Conservation (phyloP, 805 yeast species). For the Ogataea pini region DNA sequence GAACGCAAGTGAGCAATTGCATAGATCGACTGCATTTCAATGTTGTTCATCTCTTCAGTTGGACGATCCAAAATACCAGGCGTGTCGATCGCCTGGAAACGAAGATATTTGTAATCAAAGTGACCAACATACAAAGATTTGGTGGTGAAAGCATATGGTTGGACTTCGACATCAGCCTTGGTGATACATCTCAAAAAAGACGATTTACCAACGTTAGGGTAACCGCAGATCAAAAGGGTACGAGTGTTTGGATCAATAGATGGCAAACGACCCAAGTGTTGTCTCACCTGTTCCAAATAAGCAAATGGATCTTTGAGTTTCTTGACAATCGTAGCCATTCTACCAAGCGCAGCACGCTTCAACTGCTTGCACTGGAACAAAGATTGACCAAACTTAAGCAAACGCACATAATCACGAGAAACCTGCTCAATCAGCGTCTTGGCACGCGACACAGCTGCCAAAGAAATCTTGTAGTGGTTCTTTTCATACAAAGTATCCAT, state of each 20-base stretch:
- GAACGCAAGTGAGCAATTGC: conserved; percentile 98
- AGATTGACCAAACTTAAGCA: conserved; percentile 96
- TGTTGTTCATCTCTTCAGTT: conserved; percentile 98
- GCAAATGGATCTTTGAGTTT: conserved; percentile 91
- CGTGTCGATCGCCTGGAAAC: conserved; percentile 99
- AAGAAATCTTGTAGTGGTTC: conserved; percentile 95
- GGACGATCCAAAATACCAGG: conserved; percentile 99
- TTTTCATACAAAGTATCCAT: conserved; percentile 98
- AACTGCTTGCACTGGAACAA: conserved; percentile 98
- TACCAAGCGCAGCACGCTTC: conserved; percentile 97
- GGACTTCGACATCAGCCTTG: conserved; percentile 98
- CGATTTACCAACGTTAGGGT: conserved; percentile 99
- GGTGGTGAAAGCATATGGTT: conserved; percentile 99
- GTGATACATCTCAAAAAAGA: conserved; percentile 91
- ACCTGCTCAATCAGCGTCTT: conserved; percentile 94
- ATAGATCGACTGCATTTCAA: conserved; percentile 98
- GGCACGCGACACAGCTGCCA: conserved; percentile 93
- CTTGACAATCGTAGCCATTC: conserved; percentile 98
- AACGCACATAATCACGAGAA: conserved; percentile 89
- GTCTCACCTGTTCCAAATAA: conserved; percentile 97
- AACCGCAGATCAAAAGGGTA: conserved; percentile 95
- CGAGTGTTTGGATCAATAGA: conserved; percentile 98
- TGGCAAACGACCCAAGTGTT: conserved; percentile 97
- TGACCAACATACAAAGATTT: conserved; percentile 97
- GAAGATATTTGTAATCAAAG: conserved; percentile 94